phyloP scores from a whole-genome alignment of 2,329 filamentous ascomycete genomes.

The Penicillium vulpinum region DNA sequence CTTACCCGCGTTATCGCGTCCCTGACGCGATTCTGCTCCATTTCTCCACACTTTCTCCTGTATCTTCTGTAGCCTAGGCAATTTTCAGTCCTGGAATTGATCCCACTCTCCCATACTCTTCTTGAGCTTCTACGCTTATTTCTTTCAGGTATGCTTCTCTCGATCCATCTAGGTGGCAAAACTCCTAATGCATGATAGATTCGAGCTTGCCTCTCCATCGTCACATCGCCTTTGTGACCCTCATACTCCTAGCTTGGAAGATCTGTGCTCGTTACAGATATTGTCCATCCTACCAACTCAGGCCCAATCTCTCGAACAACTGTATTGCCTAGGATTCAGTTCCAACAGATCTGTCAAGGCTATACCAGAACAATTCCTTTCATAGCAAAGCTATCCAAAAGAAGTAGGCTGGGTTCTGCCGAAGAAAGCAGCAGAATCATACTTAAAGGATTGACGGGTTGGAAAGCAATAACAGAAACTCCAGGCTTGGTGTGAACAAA shows the following conservation, averaged over 20 bases:
- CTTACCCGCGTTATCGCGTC: conserved; percentile 6
- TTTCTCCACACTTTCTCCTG: conserved; percentile 4
- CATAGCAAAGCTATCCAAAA: background rate
- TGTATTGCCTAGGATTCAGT: background rate
- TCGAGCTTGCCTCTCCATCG: background rate
- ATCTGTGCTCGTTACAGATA: too few species aligned
- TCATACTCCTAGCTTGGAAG: background rate
- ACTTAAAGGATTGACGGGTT: background rate
- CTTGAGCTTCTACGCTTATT: background rate
- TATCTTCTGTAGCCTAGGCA: background rate
- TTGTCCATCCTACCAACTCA: background rate
- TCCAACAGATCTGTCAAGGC: background rate
- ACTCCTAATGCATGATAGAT: background rate
- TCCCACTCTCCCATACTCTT: background rate
- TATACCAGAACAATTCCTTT: background rate
- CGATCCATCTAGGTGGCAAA: background rate
- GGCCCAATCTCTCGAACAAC: background rate
- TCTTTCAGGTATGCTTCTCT: background rate
- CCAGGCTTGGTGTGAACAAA: background rate
- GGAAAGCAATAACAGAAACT: background rate
- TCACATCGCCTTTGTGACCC: background rate
- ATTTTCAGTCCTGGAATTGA: background rate
- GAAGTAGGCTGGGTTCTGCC: background rate
- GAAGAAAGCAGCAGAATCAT: background rate
- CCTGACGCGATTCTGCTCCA: conserved; percentile 7